Evolutionary conservation across 2,329 filamentous ascomycete species (phyloP), one percentile per base, ranked within the genome.

Genomic region (Endocalyx cinctus): DNA sequence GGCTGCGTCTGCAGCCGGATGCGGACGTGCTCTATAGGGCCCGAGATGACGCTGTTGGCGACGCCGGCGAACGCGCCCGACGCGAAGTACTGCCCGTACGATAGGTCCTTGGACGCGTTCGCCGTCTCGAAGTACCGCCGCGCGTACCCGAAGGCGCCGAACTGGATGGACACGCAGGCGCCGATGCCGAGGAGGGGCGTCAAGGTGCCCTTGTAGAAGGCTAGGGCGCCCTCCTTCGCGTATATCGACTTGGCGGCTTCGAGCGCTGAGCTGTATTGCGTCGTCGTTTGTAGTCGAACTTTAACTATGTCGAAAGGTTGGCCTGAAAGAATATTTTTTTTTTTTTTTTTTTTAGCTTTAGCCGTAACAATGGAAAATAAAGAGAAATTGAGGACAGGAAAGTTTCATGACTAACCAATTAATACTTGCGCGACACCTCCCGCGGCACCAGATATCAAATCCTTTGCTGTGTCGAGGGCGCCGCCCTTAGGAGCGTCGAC

Each of bases 101-200:
- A 77, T 18, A 97, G 77, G 16, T 71, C 67, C 30, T 59, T 81
- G 70, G 27, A 68, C 64, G 69, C 58, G 63, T 94, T 94, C 46
- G 74, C 72, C 27, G 76, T 68, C 67, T 97, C 90, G 58, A 98
- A 80, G 53, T 77, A 82, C 39, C 92, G 86, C 39, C 87, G 85
- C 7, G 90, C 89, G 55, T 84, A 82, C 70, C 96, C 88, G 73
- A 97, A 98, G 51, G 85, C 92, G 43, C 89, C 92, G 62, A 98
- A 98, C 70, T 98, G 92, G 51, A 98, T 84, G n/a, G 88, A 96
- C 28, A 92, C 89, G 60, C 92, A 98, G 48, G 92, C 92, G 49
- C 92, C 92, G 56, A 98, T 97, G 47, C 92, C 92, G 37, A 98
- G 77, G 35, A 98, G 73, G 1, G 92, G 92, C 5, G 92, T 97